A percentile compares a stretch with the other conserved stretches of the same genome.
phyloP scores from a whole-genome alignment of 352 stramenopile genomes.

The Phytophthora pluvialis region DNA sequence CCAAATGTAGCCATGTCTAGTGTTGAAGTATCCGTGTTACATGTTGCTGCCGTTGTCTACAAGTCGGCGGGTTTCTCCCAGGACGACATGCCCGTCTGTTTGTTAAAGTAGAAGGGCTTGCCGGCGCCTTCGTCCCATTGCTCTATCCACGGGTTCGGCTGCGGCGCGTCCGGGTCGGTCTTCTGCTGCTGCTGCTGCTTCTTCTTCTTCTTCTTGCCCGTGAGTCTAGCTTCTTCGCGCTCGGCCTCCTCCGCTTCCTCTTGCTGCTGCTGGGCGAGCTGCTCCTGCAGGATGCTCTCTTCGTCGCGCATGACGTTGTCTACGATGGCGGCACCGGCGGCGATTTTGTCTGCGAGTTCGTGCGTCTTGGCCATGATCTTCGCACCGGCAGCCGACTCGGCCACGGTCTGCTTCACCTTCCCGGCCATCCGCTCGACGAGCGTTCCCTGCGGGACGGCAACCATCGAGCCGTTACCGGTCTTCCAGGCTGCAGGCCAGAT shows the following conservation, averaged over 20 bases:
- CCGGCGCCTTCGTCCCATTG: slow-evolving; percentile 78
- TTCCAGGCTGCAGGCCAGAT: slow-evolving; percentile 88
- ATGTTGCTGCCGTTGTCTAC: slow-evolving; percentile 17
- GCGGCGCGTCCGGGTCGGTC: slow-evolving; percentile 15
- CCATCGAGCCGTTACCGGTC: slow-evolving; percentile 40
- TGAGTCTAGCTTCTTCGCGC: slow-evolving; percentile 15
- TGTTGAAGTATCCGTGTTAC: slow-evolving; percentile 8
- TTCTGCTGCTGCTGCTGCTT: slow-evolving; percentile 2
- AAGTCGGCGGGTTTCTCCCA: slow-evolving; percentile 84
- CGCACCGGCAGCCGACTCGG: slow-evolving; percentile 57
- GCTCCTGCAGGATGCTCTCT: slow-evolving; percentile 57
- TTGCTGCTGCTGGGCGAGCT: slow-evolving; percentile 62
- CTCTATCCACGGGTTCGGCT: slow-evolving; percentile 66
- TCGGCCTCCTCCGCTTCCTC: slow-evolving; percentile 41
- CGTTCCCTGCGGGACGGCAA: slow-evolving; percentile 38
- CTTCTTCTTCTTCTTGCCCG: slow-evolving; percentile 40
- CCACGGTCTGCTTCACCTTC: slow-evolving; percentile 69
- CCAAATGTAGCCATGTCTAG: not conserved
- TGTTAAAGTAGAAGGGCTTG: slow-evolving; percentile 91
- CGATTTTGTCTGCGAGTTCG: slow-evolving; percentile 70
- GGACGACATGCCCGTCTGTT: slow-evolving; percentile 77
- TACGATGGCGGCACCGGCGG: slow-evolving; percentile 64
- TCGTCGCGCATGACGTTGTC: slow-evolving; percentile 78
- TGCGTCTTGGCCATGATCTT: slow-evolving; percentile 80
- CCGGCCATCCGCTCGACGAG: slow-evolving; percentile 68